These are phyloP conservation scores for Poa annua DNA, from an alignment of 176 grass and related monocot species.

Conservation along the genomic window DNA sequence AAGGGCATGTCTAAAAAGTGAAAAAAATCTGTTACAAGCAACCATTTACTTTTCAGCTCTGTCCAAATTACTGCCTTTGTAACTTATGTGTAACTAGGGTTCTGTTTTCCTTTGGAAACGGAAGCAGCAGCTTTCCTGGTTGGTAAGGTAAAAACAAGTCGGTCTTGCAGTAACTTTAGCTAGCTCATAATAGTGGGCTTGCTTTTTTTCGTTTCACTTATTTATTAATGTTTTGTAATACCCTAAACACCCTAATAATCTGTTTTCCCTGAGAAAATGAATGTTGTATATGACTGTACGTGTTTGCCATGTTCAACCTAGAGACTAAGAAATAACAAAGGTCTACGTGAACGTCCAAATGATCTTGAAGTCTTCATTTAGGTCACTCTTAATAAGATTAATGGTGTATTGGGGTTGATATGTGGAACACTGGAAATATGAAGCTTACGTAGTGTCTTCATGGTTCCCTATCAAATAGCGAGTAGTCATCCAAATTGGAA, in stretches of 20 bases:
- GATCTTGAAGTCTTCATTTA: not conserved
- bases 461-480: constrained; percentile 3
- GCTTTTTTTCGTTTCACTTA: not conserved
- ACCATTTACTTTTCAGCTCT: not conserved
- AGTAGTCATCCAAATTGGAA: not conserved
- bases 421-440: not conserved
- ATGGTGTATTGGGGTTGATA: not conserved
- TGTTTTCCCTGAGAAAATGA: not conserved
- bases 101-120: not conserved
- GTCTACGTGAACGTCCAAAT: not conserved
- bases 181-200: not conserved
- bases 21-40: not conserved
- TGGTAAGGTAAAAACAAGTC: not conserved
- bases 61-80: not conserved
- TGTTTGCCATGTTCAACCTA: constrained; percentile 17
- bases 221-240: not conserved
- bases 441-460: constrained; percentile 22
- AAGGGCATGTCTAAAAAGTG: constrained; percentile 1
- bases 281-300: not conserved
- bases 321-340: constrained; percentile 9
- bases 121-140: not conserved
- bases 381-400: constrained; percentile 20
- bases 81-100: not conserved
- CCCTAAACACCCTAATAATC: not conserved
- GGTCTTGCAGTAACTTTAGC: not conserved